phyloP scores from a whole-genome alignment of 495 filamentous ascomycete genomes.

The Choiromyces venosus region DNA sequence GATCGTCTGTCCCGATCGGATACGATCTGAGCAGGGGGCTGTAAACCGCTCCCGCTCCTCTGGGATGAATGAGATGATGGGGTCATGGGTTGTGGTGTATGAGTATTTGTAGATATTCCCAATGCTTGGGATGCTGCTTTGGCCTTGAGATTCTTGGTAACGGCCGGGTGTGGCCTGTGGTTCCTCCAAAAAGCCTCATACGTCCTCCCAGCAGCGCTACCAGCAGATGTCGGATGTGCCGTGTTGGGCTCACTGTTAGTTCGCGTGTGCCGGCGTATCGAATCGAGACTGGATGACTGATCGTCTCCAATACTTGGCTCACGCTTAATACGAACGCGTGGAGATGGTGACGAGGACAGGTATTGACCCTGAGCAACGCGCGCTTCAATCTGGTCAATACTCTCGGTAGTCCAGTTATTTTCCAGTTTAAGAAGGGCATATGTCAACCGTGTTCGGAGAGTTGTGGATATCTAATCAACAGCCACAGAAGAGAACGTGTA shows the following conservation, averaged over 20 bases:
- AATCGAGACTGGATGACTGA: conserved; percentile 29
- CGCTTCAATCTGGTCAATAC: conserved; percentile 51
- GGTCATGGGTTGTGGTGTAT: conserved; percentile 10
- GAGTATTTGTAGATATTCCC: conserved; percentile 35
- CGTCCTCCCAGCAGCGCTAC: conserved; percentile 31
- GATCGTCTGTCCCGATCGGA: conserved; percentile 37
- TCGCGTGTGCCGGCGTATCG: conserved; percentile 31
- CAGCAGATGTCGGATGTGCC: conserved; percentile 33
- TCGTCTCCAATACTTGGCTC: conserved; percentile 38
- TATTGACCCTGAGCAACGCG: conserved; percentile 48
- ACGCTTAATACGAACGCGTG: conserved; percentile 38
- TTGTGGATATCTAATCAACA: conserved; percentile 54
- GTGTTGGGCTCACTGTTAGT: conserved; percentile 40
- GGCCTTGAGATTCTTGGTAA: conserved; percentile 38
- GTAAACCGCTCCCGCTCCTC: conserved; percentile 29
- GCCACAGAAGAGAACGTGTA: conserved; percentile 32
- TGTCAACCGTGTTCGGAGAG: conserved; percentile 61
- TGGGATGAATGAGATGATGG: conserved; percentile 24
- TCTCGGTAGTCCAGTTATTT: conserved; percentile 59
- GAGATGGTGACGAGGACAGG: conserved; percentile 40
- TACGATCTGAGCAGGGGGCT: conserved; percentile 41
- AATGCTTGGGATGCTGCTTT: conserved; percentile 37
- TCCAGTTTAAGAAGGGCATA: conserved; percentile 69
- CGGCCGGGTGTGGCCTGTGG: conserved; percentile 40
- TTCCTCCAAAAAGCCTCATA: conserved; percentile 47